phyloP scores from a whole-genome alignment of 2,329 filamentous ascomycete species.

The Nigrograna mackinnonii region DNA sequence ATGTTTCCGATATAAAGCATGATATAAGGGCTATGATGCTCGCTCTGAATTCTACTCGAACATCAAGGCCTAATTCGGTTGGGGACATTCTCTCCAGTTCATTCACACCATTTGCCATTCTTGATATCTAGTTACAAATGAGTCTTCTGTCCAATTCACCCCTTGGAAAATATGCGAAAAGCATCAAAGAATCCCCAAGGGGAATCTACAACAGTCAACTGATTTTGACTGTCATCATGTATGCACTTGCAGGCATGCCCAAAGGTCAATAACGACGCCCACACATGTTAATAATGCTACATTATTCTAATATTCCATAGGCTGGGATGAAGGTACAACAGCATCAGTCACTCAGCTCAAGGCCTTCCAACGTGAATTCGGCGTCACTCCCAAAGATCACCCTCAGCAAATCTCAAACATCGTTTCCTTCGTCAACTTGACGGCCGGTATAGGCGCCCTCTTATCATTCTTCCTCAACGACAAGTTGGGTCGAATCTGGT shows the following conservation, averaged over 20 bases:
- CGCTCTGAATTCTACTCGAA: no score
- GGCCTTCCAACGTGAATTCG: neutral
- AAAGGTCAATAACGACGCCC: no score
- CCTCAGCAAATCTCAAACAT: neutral
- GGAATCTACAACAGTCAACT: neutral
- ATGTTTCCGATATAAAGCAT: no score
- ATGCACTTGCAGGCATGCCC: neutral
- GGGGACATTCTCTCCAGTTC: no score
- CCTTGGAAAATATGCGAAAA: neutral
- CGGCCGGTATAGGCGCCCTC: neutral
- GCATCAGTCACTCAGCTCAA: neutral
- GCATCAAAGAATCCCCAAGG: neutral
- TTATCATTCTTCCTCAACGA: neutral
- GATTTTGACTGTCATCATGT: neutral
- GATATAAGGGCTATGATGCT: no score
- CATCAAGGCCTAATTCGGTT: no score
- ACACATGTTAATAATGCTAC: no score
- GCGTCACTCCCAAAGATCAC: neutral
- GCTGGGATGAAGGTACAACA: neutral
- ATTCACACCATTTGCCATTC: no score
- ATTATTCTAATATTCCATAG: no score
- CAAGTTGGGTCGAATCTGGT: neutral
- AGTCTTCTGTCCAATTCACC: neutral
- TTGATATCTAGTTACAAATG: no score
- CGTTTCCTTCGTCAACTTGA: neutral